These are phyloP conservation scores for Musa balbisiana DNA, from an alignment of 202 grass and related monocot species.

Conservation along the genomic window DNA sequence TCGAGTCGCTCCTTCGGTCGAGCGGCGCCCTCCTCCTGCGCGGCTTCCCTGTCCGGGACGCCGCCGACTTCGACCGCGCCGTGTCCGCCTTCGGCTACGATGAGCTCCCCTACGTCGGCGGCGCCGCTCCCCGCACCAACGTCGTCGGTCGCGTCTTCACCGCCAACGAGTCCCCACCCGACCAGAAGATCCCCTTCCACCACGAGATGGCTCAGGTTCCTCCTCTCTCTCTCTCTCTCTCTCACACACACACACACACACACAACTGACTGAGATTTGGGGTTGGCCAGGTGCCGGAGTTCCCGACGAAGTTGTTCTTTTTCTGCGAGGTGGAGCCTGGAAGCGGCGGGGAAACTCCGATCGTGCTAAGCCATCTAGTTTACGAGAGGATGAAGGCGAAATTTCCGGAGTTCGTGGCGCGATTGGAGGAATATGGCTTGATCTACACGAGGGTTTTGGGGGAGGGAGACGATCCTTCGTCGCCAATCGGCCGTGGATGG, in stretches of 20 bases:
- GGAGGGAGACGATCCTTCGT: slow-evolving; percentile 80
- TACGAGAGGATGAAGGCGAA: slow-evolving; percentile 66
- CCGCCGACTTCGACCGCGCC: slow-evolving; percentile 59
- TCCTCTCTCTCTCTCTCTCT: background rate
- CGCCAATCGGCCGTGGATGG: slow-evolving; percentile 94
- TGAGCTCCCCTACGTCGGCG: slow-evolving; percentile 86
- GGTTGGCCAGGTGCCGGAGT: slow-evolving; percentile 47
- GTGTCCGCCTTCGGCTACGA: slow-evolving; percentile 78
- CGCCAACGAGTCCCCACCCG: slow-evolving; percentile 89
- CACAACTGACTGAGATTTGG: background rate
- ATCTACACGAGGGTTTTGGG: slow-evolving; percentile 74
- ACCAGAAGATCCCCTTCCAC: slow-evolving; percentile 95
- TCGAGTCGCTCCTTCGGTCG: slow-evolving; percentile 56
- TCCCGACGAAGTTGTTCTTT: slow-evolving; percentile 78
- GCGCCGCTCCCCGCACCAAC: slow-evolving; percentile 78
- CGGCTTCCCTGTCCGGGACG: slow-evolving; percentile 42
- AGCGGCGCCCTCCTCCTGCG: slow-evolving; percentile 69
- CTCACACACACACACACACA: no score
- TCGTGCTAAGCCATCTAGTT: slow-evolving; percentile 69
- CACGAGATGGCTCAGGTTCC: slow-evolving; percentile 96
- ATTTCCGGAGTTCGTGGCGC: slow-evolving; percentile 66
- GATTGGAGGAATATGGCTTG: slow-evolving; percentile 59
- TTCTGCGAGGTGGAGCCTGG: slow-evolving; percentile 80
- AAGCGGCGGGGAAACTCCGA: slow-evolving; percentile 68
- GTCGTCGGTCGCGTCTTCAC: slow-evolving; percentile 85